Percentiles rank a stretch among this genome's conserved stretches.
Conservation (phyloP, 306 rosid species). For the Quercus alba region DNA sequence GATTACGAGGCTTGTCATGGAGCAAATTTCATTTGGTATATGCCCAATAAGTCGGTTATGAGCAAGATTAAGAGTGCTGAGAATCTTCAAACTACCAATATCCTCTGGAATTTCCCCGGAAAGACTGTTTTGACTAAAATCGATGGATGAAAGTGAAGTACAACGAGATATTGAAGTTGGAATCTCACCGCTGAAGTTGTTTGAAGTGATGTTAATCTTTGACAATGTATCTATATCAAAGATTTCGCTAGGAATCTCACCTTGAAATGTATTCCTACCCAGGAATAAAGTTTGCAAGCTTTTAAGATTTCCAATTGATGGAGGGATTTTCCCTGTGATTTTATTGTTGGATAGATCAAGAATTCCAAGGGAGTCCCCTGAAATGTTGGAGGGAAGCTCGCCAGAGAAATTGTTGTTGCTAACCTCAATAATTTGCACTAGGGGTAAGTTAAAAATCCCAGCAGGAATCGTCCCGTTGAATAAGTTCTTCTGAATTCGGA, state of each 20-base stretch:
- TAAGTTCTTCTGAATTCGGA: conserved; percentile 51
- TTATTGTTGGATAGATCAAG: conserved; percentile 50
- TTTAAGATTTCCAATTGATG: conserved; percentile 40
- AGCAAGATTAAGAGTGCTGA: conserved; percentile 62
- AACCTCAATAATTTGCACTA: conserved; percentile 34
- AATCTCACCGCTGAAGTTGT: conserved; percentile 50
- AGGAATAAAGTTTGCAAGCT: conserved; percentile 44
- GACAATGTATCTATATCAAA: conserved; percentile 29
- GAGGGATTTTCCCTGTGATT: conserved; percentile 59
- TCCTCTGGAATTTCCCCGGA: conserved; percentile 57
- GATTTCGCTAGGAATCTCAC: conserved; percentile 48
- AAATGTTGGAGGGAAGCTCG: conserved; percentile 43
- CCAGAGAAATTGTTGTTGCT: conserved; percentile 53
- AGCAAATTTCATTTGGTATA: conserved; percentile 56
- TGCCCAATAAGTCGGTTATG: conserved; percentile 46
- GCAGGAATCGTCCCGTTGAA: conserved; percentile 59
- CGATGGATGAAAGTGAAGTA: conserved; percentile 41
- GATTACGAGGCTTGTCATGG: conserved; percentile 61
- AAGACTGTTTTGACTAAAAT: conserved; percentile 57
- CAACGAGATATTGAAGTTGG: conserved; percentile 44
- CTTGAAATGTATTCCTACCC: conserved; percentile 47
- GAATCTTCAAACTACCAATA: conserved; percentile 29
- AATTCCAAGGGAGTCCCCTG: conserved; percentile 34
- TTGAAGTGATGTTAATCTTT: conserved; percentile 53
- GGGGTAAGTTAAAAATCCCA: conserved; percentile 56